Evolutionary conservation across 1,139 yeast species (phyloP), one percentile per base, ranked within the genome.

Genomic region (Citeromyces hawaiiensis): DNA sequence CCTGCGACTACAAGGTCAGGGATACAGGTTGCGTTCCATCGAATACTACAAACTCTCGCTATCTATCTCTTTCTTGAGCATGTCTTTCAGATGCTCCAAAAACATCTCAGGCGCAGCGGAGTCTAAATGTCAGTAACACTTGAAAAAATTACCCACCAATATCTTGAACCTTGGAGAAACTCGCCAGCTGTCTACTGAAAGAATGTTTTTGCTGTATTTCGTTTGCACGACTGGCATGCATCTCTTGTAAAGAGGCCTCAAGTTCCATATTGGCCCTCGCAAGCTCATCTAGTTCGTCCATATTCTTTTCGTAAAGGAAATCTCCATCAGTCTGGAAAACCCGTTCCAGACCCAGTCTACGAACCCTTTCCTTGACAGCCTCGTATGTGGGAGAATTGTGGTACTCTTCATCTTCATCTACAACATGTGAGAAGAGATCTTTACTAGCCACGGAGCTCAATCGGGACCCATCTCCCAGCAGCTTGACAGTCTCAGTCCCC

Each of bases 231-330:
- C 34, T 13, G 4, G 17, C 17, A 7, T 30, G 16, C 15, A 30
- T 13, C 17, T 30, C 34, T 10, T 30, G 17, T 4, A 30, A 17
- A 13, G 34, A 30, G 34, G 34, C 34, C 13, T 30, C 34, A 4
- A 30, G 34, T 16, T 30, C 34, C 34, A 30, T 9, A 30, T 30
- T 30, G 4, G 34, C 34, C 34, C 34, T 13, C 3, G 34, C 34
- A 53, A 56, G 52, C 34, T 45, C 45, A 16, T 55, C 58, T 8
- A 56, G 34, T 38, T 56, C 60, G 38, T 53, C 50, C n/a, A 48
- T 30, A 16, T 46, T 52, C 34, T 56, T 35, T 6, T 48, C 49
- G 23, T 43, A 45, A 19, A 55, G 36, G 39, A 55, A 54, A 11
- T 45, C 49, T n/a, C 47, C 39, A 11, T 50, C 47, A 17, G 48